Base-by-base conservation (phyloP, 805 yeast species). In the Brettanomyces anomalus region DNA sequence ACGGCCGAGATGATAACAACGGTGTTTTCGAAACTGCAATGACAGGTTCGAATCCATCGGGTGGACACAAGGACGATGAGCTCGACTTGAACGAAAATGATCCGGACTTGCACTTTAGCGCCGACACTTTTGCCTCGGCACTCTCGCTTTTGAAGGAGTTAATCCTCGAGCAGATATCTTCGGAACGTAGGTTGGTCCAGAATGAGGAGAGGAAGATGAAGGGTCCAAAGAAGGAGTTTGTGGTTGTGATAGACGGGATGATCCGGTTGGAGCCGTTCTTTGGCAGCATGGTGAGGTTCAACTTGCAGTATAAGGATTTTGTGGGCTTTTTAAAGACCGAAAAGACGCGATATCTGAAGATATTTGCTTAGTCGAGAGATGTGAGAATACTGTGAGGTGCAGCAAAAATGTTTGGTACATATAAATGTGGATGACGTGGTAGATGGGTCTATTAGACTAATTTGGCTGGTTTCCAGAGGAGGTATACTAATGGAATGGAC, bases 211-310 rank as follows among this genome's bases (percentile, higher is more conserved):
- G 32, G 34, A 18, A 16, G 31, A 18, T 15, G 21, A 21, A 20
- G 18, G 36, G 43, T 26, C 38, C 41, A n/a, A 51, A 46, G 44
- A 42, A 42, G 10, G 70, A 64, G 5, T 48, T 75, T 3, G 41
- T 71, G 14, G 57, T 59, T 7, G 72, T 72, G 41, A 63, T 77
- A 16, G 69, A 74, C 32, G 66, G 69, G 24, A 62, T 82, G 56
- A 62, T 67, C 18, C 67, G 66, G 4, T 51, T 80, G 41, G 60
- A 66, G 38, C 79, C 80, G 0, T 58, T 79, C 15, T 80, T 82
- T 52, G 68, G 70, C 49, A 72, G 71, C 16, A 55, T 81, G 38
- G 60, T 69, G 2, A 65, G 67, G 24, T 82, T 79, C 54, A 65
- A 73, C 42, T 64, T 72, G 1, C 54, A 64, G 1, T 82, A 77